Base-by-base conservation (phyloP, 2,329 filamentous ascomycete species). In the Cladorrhinum sp. region DNA sequence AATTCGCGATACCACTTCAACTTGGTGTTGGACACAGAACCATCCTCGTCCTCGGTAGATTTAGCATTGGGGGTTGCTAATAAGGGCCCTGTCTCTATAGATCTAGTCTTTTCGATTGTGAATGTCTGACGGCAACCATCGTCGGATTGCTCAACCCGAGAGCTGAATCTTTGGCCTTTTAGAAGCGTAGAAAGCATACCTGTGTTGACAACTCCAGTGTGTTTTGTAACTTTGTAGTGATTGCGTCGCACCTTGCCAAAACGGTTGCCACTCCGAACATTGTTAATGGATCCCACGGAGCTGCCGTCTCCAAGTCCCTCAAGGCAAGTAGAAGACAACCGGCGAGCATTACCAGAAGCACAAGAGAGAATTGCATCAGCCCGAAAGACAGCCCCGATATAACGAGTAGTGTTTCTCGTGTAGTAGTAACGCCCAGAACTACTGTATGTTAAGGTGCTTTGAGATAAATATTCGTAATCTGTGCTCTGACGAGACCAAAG, bases 401-500 rank as follows among this genome's bases (percentile, higher is more conserved):
- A 49, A 56, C 20, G 10, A 56, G 54, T 16, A n/a, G 45, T 23
- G 18, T 23, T 24, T 56, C 54, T 48, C 12, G 18, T 6, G 36
- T n/a, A 4, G 12, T 27, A 6, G 54, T 56, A 8, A 8, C 27
- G 10, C 54, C 54, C n/a, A 20, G n/a, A 23, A 56, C 10, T 22
- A 20, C 23, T 1, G 36, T 18, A 13, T 56, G 10, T 16, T 38
- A 7, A 22, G 54, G 3, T 20, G 18, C 18, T 22, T 41, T 56
- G 36, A 56, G 54, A 20, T 56, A 56, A 10, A 18, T 23, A 12
- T 56, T 41, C 13, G 36, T 36, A 9, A 56, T 12, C 36, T 56
- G 54, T 6, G 54, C 54, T 3, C n/a, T 27, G 12, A 48, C 36
- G 18, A 56, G 36, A 24, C 54, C 32, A 48, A 56, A 56, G 23